Evolutionary conservation across 192 early-diverging fungal genomes (phyloP).

Genomic region (Geranomyces michiganensis): DNA sequence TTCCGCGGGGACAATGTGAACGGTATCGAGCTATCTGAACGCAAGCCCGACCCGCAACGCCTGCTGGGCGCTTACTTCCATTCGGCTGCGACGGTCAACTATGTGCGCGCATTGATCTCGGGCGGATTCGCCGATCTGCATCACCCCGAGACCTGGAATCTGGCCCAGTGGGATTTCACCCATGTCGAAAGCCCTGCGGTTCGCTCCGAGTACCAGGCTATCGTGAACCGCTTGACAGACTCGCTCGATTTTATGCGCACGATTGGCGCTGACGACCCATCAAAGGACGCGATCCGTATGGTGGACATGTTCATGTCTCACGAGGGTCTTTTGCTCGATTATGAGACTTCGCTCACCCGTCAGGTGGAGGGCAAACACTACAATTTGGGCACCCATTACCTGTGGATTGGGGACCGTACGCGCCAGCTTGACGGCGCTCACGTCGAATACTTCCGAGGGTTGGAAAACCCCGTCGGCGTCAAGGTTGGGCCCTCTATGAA

Average conservation of each 20-base stretch:
- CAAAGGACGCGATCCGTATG: slow-evolving; percentile 60
- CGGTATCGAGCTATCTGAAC: slow-evolving; percentile 82
- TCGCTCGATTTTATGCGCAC: slow-evolving; percentile 93
- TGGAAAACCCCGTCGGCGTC: slow-evolving; percentile 95
- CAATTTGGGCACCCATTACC: slow-evolving; percentile 93
- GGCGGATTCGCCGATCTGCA: slow-evolving; percentile 92
- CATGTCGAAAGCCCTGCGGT: slow-evolving; percentile 82
- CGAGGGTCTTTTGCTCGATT: slow-evolving; percentile 93
- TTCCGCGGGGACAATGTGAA: slow-evolving; percentile 99
- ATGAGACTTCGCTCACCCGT: slow-evolving; percentile 86
- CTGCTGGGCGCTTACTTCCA: slow-evolving; percentile 93
- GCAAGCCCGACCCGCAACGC: slow-evolving; percentile 91
- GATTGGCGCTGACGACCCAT: slow-evolving; percentile 78
- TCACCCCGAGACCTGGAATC: slow-evolving; percentile 70
- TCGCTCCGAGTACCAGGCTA: slow-evolving; percentile 84
- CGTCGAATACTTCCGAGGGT: slow-evolving; percentile 97
- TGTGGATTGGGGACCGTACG: slow-evolving; percentile 99
- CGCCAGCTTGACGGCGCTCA: slow-evolving; percentile 93
- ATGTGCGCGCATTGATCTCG: slow-evolving; percentile 81
- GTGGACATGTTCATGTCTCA: slow-evolving; percentile 94
- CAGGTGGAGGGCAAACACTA: slow-evolving; percentile 58
- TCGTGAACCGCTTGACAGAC: slow-evolving; percentile 85
- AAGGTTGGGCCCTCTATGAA: slow-evolving; percentile 94
- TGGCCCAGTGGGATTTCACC: slow-evolving; percentile 80
- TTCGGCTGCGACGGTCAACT: slow-evolving; percentile 95